These are phyloP conservation scores for Ustilago crameri DNA, from an alignment of 1,284 basidiomycete species.

Conservation along the genomic window DNA sequence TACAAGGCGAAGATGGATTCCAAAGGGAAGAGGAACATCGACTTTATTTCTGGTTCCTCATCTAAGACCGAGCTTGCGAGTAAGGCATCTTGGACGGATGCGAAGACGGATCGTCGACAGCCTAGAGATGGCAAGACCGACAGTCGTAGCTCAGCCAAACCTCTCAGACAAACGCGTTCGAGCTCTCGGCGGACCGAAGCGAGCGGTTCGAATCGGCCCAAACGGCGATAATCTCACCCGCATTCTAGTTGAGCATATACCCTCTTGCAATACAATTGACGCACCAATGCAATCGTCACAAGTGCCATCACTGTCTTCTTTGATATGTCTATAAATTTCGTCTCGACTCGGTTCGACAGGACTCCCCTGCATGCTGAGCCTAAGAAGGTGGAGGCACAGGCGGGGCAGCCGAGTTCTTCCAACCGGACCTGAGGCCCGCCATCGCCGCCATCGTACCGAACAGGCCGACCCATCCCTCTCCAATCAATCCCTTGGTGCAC, in stretches of 20 bases:
- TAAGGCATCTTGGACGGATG: background rate
- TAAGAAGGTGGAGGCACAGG: slow-evolving; percentile 25
- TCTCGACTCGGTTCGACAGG: background rate
- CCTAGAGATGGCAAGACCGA: background rate
- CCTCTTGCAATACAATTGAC: background rate
- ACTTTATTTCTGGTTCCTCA: background rate
- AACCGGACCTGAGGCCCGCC: slow-evolving; percentile 59
- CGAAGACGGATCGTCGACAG: background rate
- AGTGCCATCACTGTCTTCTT: background rate
- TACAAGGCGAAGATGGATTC: background rate
- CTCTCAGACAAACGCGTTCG: background rate
- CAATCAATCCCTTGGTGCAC: slow-evolving; percentile 51
- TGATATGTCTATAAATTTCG: background rate
- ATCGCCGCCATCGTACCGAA: slow-evolving; percentile 65
- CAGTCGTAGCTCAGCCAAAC: background rate
- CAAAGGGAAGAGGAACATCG: slow-evolving; percentile 1
- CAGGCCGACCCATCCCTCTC: slow-evolving; percentile 64
- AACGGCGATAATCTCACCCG: background rate
- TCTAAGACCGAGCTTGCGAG: background rate
- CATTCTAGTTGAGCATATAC: background rate
- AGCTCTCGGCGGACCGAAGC: background rate
- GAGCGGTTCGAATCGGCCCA: background rate
- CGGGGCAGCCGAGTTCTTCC: slow-evolving; percentile 55
- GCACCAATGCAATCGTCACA: background rate
- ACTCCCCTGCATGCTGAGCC: background rate